These are phyloP conservation scores for Metarhizium rileyi DNA, from an alignment of 2,329 filamentous ascomycete species.

Conservation along the genomic window DNA sequence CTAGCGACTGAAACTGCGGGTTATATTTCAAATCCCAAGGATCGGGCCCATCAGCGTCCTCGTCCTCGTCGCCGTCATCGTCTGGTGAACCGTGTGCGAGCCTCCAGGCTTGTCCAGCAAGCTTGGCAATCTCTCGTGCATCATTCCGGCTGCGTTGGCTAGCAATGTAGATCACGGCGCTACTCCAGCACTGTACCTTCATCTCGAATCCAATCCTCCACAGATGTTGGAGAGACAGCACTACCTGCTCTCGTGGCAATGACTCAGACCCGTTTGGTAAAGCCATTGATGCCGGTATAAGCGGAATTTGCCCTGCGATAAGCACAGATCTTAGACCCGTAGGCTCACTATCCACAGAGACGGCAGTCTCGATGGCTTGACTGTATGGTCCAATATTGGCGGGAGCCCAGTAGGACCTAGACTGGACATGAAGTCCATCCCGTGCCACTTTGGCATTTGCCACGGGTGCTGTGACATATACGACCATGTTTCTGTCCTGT, in stretches of 20 bases:
- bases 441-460: conserved; percentile 25
- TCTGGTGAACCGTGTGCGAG: conserved; percentile 27
- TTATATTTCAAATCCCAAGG: conserved; percentile 60
- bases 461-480: conserved; percentile 39
- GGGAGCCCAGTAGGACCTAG: conserved; percentile 91
- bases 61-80: conserved; percentile 45
- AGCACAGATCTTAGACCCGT: conserved; percentile 37
- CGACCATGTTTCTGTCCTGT: conserved; percentile 44
- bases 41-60: conserved; percentile 44
- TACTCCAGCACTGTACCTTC: conserved; percentile 64
- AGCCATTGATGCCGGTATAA: conserved; percentile 71
- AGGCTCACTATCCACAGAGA: conserved; percentile 11
- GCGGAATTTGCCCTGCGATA: conserved; percentile 84
- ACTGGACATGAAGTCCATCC: conserved; percentile 77
- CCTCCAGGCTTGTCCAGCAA: conserved; percentile 40
- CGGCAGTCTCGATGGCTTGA: conserved; percentile 59
- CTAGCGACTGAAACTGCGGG: conserved; percentile 34
- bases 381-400: conserved; percentile 97
- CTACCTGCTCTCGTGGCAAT: conserved; percentile 47
- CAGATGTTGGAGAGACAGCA: conserved; percentile 77
- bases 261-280: conserved; percentile 32
- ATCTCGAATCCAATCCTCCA: conserved; percentile 70
- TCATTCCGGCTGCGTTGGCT: conserved; percentile 17
- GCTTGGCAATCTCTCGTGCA: conserved; percentile 25
- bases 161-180: conserved; percentile 65